Conservation (phyloP, 805 yeast species). For the Monosporozyma unispora region DNA sequence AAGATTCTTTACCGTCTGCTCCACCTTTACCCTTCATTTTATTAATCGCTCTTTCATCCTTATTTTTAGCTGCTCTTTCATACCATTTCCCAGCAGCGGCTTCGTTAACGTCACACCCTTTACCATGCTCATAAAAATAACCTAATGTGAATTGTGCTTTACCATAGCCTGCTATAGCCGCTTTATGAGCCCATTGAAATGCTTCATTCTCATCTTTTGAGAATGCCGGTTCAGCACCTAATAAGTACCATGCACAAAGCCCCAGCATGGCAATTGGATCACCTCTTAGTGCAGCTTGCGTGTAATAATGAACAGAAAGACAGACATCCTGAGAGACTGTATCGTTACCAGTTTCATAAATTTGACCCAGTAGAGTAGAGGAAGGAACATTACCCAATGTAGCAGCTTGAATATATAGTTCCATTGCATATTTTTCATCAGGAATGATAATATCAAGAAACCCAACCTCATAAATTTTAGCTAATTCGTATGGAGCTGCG, state of each 20-base stretch:
- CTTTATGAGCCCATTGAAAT: slow-evolving; percentile 86
- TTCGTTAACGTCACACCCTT: slow-evolving; percentile 62
- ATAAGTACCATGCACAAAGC: slow-evolving; percentile 92
- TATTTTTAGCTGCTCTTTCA: slow-evolving; percentile 56
- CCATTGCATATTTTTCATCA: slow-evolving; percentile 76
- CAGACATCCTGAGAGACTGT: slow-evolving; percentile 69
- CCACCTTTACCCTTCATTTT: slow-evolving; percentile 19
- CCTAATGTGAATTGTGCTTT: slow-evolving; percentile 85
- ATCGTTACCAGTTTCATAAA: slow-evolving; percentile 67
- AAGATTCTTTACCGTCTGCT: not conserved
- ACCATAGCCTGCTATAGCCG: slow-evolving; percentile 65
- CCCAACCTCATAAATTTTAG: slow-evolving; percentile 73
- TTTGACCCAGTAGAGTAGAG: slow-evolving; percentile 68
- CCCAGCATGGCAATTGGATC: slow-evolving; percentile 88
- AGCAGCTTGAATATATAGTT: slow-evolving; percentile 79
- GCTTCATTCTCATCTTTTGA: slow-evolving; percentile 76
- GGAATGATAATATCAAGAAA: slow-evolving; percentile 79
- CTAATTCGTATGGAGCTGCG: slow-evolving; percentile 93
- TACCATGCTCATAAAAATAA: slow-evolving; percentile 75
- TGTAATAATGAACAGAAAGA: slow-evolving; percentile 83
- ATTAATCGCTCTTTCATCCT: slow-evolving; percentile 42
- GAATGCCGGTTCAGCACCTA: slow-evolving; percentile 80
- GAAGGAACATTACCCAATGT: slow-evolving; percentile 78
- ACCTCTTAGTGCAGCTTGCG: slow-evolving; percentile 81
- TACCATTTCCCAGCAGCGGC: slow-evolving; percentile 67